Evolutionary conservation across 495 filamentous ascomycete genomes (phyloP), one percentile per base, ranked within the genome.

Genomic region (Bacidia rubella): DNA sequence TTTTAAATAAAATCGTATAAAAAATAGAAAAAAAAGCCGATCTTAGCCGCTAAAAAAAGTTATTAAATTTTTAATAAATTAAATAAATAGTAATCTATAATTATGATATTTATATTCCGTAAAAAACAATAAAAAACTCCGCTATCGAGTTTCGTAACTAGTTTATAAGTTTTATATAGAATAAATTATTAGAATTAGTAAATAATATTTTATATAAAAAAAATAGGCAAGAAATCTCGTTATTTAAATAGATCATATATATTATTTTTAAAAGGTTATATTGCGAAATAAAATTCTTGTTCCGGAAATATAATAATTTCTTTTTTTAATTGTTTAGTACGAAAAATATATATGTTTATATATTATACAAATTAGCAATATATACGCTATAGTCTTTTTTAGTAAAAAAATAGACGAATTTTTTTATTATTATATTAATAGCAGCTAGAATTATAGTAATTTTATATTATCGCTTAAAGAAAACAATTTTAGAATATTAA

Each of bases 61-160:
- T n/a, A n/a, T n/a, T n/a, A n/a, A n/a, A n/a, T n/a, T n/a, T n/a
- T n/a, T n/a, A n/a, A n/a, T n/a, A n/a, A n/a, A n/a, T n/a, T n/a
- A n/a, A n/a, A n/a, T n/a, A n/a, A n/a, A n/a, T n/a, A 45, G 10
- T 45, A 11, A 9, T 12, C 20, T 45, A 45, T 45, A 51, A 7
- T 1, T 35, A 35, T 51, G 39, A 51, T 45, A 45, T 45, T 45
- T 11, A n/a, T 45, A 45, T 45, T 45, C 9, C 20, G 20, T 45
- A n/a, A n/a, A n/a, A 45, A 45, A 45, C n/a, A n/a, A n/a, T n/a
- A n/a, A n/a, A n/a, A n/a, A n/a, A 45, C 20, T 10, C 10, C 20
- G 10, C 10, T 45, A 11, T n/a, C 20, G 20, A n/a, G 20, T 11
- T 10, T 39, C n/a, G n/a, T 39, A 39, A 39, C n/a, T 39, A 10